Conservation (phyloP, 1,284 basidiomycete genomes). For the Cutaneotrichosporon sp. region DNA sequence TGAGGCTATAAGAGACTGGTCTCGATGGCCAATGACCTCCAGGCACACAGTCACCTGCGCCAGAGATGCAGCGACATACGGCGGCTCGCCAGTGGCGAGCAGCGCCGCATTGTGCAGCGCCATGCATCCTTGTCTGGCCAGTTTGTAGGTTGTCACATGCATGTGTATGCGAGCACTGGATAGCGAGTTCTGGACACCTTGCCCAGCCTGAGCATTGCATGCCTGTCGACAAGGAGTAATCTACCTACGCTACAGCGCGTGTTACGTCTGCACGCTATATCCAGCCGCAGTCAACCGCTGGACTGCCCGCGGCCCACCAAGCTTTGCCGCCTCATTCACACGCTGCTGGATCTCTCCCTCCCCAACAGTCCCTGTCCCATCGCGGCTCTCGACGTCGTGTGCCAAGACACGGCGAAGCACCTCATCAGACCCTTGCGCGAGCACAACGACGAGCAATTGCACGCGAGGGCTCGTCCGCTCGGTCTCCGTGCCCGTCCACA, state of each 20-base stretch:
- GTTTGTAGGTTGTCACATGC: neutral
- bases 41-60: too few species aligned
- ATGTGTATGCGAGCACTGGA: too few species aligned
- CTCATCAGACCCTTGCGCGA: slow-evolving; percentile 3
- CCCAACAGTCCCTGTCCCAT: neutral
- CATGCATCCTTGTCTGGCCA: neutral
- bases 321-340: neutral
- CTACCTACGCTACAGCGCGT: too few species aligned
- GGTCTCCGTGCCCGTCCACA: slow-evolving; percentile 56
- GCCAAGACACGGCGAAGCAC: slow-evolving; percentile 5
- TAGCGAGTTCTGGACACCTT: too few species aligned
- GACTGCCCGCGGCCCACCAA: slow-evolving; percentile 7
- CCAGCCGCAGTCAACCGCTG: slow-evolving; percentile 3
- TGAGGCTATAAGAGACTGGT: too few species aligned
- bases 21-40: too few species aligned
- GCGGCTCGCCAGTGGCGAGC: too few species aligned
- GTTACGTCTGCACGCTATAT: neutral
- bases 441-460: slow-evolving; percentile 15
- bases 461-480: slow-evolving; percentile 6
- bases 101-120: neutral
- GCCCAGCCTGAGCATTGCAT: too few species aligned
- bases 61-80: neutral
- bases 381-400: neutral
- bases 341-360: slow-evolving; percentile 1
- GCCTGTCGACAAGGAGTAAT: too few species aligned